Evolutionary conservation across 805 yeast genomes (phyloP), one percentile per base, ranked within the genome.

Genomic region (Jamesozyma hellenica): DNA sequence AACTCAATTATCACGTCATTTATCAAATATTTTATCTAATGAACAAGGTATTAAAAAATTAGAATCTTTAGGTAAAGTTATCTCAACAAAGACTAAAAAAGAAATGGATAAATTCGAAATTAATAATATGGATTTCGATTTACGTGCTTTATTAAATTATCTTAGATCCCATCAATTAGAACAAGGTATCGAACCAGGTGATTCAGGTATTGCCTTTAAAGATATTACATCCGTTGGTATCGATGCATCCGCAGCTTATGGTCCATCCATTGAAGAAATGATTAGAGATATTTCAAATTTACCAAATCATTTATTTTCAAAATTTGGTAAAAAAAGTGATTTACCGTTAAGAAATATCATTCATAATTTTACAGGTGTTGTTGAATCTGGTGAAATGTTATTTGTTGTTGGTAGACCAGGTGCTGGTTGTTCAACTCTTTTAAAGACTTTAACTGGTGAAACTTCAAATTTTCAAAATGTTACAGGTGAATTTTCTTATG

Each of bases 391-490:
- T 46, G 74, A 71, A 48, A 68, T 73, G 74, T 60, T 71, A 38
- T 63, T 74, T 41, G 75, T 71, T 17, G 55, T 71, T 37, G 76
- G 75, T 49, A 67, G 71, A 56, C 81, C 82, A 2, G 81, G 81
- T 52, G 74, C 81, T 28, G 82, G 82, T 45, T 75, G 80, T 51
- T 74, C 82, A 3, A 70, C 80, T 4, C 56, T 75, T 29, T 55
- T 76, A 48, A 69, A 69, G 45, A 51, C 65, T 41, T 39, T 68
- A 16, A 56, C 74, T n/a, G 74, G 73, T 52, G 71, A 70, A 49
- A 67, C 64, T 11, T 50, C 55, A 21, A 66, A 64, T 23, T 62
- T 63, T 39, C 49, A 57, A 5, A 60, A 56, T 16, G 61, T 60
- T 6, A 53, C 54, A 25, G 74, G 73, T 50, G 61, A 54, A 4